A percentile compares a stretch with the other conserved stretches of the same genome.
Conservation (phyloP, 371 early-diverging fungal genomes). For the Syncephalastrum contaminatum region DNA sequence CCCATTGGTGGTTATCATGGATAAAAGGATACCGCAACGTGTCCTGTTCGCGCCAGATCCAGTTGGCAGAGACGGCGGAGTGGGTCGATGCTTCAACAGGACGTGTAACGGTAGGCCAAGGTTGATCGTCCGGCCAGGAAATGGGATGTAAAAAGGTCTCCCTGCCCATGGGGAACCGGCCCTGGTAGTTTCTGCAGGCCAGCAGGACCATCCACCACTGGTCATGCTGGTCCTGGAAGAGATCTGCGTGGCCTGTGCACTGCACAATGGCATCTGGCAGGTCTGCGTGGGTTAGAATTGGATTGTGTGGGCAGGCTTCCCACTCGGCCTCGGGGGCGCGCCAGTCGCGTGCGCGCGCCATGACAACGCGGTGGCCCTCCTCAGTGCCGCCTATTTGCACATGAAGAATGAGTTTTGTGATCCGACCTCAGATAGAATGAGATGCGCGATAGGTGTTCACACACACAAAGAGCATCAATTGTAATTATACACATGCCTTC, state of each 20-base stretch:
- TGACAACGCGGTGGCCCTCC: slow-evolving; percentile 17
- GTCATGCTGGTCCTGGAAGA: slow-evolving; percentile 18
- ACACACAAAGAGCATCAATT: too few relatives aligned
- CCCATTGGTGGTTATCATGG: slow-evolving; percentile 2
- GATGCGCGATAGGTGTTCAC: too few relatives aligned
- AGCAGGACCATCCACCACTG: slow-evolving; percentile 22
- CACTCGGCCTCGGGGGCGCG: slow-evolving; percentile 18
- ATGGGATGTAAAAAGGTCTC: slow-evolving; percentile 22
- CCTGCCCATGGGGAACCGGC: slow-evolving; percentile 20
- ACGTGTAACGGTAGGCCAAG: slow-evolving; percentile 16
- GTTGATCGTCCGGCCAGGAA: slow-evolving; percentile 16
- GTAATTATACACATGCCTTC: slow-evolving; percentile 10
- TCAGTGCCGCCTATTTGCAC: slow-evolving; percentile 20
- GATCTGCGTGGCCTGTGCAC: slow-evolving; percentile 23
- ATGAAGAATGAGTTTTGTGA: background rate
- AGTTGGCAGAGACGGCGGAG: background rate
- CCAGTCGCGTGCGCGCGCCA: slow-evolving; percentile 15
- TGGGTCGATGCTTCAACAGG: slow-evolving; percentile 9
- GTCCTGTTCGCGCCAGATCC: too few relatives aligned
- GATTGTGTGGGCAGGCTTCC: slow-evolving; percentile 19
- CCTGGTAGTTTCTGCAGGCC: slow-evolving; percentile 14
- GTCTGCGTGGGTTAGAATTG: slow-evolving; percentile 14
- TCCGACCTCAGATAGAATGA: too few relatives aligned
- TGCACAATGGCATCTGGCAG: slow-evolving; percentile 16
- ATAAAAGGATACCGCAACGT: background rate